Conservation (phyloP, 2,329 filamentous ascomycete genomes). For the Colletotrichum brevisporum region DNA sequence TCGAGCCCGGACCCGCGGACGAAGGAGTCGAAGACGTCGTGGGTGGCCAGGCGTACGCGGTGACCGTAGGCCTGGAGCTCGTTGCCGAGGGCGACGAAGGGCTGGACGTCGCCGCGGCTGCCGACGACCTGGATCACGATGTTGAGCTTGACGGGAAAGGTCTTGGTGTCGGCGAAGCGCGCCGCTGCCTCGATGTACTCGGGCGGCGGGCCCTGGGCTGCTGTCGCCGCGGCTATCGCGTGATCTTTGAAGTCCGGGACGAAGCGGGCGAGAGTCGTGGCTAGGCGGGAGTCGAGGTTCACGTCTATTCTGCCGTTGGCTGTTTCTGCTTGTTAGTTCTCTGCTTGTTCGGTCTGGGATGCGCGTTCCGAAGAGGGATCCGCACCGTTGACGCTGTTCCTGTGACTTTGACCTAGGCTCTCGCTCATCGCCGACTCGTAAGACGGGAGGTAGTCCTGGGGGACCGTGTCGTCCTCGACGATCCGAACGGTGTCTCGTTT, state of each 20-base stretch:
- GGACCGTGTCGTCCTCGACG: constrained; percentile 18
- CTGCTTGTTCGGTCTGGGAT: background rate
- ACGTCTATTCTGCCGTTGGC: constrained; percentile 39
- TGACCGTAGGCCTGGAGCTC: constrained; percentile 63
- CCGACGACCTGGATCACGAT: constrained; percentile 70
- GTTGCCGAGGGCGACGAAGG: constrained; percentile 67
- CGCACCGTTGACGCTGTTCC: constrained; percentile 24
- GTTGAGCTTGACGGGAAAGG: constrained; percentile 52
- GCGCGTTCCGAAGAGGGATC: background rate
- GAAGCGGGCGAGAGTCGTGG: constrained; percentile 34
- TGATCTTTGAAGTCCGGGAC: constrained; percentile 33
- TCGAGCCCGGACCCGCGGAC: constrained; percentile 63
- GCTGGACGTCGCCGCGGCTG: constrained; percentile 68
- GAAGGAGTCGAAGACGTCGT: constrained; percentile 64
- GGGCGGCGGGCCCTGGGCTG: constrained; percentile 19
- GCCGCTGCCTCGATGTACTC: constrained; percentile 31
- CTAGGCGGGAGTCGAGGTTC: constrained; percentile 36
- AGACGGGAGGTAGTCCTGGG: constrained; percentile 28
- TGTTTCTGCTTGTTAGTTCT: background rate
- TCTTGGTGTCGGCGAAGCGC: constrained; percentile 23
- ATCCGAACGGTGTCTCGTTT: constrained; percentile 7
- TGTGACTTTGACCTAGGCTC: constrained; percentile 2
- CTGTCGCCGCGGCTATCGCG: constrained; percentile 17
- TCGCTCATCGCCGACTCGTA: constrained; percentile 27
- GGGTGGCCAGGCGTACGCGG: constrained; percentile 66